These are phyloP conservation scores for Pseudopyricularia javanii DNA, from an alignment of 2,329 filamentous ascomycete genomes.

Conservation along the genomic window DNA sequence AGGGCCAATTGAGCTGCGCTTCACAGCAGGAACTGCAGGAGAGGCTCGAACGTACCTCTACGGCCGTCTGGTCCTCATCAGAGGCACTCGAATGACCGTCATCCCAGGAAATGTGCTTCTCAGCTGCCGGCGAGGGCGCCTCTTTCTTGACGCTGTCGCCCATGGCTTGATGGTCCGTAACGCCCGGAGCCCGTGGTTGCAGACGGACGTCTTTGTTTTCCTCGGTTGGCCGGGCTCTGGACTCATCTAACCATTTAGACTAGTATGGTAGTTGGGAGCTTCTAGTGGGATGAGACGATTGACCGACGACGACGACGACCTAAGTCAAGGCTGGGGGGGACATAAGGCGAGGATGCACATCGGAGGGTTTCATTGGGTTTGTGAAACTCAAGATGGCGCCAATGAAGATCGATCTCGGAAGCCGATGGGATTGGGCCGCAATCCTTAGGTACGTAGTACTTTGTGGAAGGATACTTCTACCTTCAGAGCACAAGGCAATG, in stretches of 20 bases:
- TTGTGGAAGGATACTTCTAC: too few species aligned
- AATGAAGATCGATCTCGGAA: too few species aligned
- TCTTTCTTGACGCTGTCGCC: constrained; percentile 28
- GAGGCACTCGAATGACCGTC: constrained; percentile 31
- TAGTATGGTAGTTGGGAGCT: too few species aligned
- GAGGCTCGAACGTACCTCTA: constrained; percentile 29
- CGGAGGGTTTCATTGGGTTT: too few species aligned
- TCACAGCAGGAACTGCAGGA: constrained; percentile 2
- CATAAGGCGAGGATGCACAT: too few species aligned
- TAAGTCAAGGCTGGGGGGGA: too few species aligned
- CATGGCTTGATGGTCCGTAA: constrained; percentile 57
- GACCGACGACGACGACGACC: too few species aligned
- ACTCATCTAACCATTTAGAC: not conserved
- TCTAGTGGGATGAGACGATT: too few species aligned
- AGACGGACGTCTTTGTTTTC: not conserved
- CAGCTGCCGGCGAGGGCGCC: not conserved
- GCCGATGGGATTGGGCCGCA: too few species aligned
- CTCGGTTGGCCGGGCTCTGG: not conserved
- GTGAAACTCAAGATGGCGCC: too few species aligned
- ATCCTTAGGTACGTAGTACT: too few species aligned
- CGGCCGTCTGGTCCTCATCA: constrained; percentile 36
- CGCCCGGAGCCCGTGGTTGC: constrained; percentile 21
- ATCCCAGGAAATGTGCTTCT: constrained; percentile 11
- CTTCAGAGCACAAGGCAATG: too few species aligned
- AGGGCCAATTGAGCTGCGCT: not conserved